Evolutionary conservation across 495 filamentous ascomycete species (phyloP).

Genomic region (Podospora pseudopauciseta): DNA sequence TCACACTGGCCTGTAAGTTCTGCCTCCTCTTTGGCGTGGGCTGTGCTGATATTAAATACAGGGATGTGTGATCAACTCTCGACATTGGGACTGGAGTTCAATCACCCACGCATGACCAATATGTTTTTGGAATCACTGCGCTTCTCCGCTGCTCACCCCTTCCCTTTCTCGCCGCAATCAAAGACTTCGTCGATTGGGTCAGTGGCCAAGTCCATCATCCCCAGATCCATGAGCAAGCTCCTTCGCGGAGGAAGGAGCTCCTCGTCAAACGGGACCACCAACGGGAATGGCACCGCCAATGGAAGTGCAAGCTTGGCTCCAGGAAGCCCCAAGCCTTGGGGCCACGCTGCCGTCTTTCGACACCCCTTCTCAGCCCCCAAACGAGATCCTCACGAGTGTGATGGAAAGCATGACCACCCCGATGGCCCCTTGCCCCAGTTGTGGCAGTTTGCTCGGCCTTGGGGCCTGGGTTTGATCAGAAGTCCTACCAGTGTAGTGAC

Average conservation of each 20-base stretch:
- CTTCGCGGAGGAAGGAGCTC: not conserved
- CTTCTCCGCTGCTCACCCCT: conserved; percentile 35
- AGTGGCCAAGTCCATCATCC: conserved; percentile 9
- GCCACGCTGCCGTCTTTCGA: conserved; percentile 8
- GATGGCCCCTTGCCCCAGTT: conserved; percentile 10
- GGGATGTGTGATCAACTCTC: conserved; percentile 40
- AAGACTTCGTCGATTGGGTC: not conserved
- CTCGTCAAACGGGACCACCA: not conserved
- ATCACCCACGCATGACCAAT: conserved; percentile 23
- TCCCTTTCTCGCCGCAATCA: conserved; percentile 24
- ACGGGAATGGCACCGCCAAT: not conserved
- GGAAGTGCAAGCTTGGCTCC: not conserved
- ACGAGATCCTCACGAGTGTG: conserved; percentile 22
- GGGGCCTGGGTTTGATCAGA: conserved; percentile 26
- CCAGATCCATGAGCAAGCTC: conserved; percentile 13
- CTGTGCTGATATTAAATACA: not conserved
- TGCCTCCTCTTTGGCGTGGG: not conserved
- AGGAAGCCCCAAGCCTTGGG: not conserved
- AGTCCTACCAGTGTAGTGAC: conserved; percentile 22
- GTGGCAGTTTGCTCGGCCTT: conserved; percentile 29
- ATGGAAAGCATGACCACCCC: conserved; percentile 22
- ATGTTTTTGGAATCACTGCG: conserved; percentile 27
- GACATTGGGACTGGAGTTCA: conserved; percentile 34
- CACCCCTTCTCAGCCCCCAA: conserved; percentile 12
- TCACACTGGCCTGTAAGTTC: conserved; percentile 30